Evolutionary conservation across 176 grass and related monocot species (phyloP).

Genomic region (Alopecurus myosuroides): DNA sequence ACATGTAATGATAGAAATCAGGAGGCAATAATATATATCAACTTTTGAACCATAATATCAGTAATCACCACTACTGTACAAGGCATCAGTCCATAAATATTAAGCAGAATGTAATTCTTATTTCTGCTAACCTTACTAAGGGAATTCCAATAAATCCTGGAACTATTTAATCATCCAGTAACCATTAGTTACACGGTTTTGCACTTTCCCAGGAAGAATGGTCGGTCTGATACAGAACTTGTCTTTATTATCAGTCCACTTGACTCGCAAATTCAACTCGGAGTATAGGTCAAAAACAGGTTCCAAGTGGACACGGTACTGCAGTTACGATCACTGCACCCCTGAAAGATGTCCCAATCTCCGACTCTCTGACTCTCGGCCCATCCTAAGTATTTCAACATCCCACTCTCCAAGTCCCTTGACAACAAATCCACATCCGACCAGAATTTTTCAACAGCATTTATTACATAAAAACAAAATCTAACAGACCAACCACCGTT

Average conservation of each 20-base stretch:
- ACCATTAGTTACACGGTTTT: not conserved
- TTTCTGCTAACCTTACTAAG: not conserved
- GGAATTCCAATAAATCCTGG: not conserved
- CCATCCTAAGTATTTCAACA: not conserved
- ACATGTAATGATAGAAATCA: not conserved
- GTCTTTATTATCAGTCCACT: not conserved
- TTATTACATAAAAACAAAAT: not conserved
- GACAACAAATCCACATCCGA: not conserved
- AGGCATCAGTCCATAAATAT: not conserved
- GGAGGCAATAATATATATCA: not conserved
- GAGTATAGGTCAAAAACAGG: constrained; percentile 8
- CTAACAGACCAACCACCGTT: not conserved
- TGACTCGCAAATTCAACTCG: not conserved
- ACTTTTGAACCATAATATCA: not conserved
- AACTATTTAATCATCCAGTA: not conserved
- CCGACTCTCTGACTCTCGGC: not conserved
- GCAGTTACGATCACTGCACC: not conserved
- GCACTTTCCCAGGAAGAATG: not conserved
- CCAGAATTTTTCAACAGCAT: not conserved
- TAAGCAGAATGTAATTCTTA: not conserved
- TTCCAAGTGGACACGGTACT: not conserved
- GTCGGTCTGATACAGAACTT: not conserved
- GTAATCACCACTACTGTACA: not conserved
- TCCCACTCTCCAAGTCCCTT: not conserved
- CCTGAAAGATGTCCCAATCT: not conserved